A percentile compares a stretch with the other conserved stretches of the same genome.
phyloP scores from a whole-genome alignment of 2,329 filamentous ascomycete genomes.

The Diaporthe nobilis region DNA sequence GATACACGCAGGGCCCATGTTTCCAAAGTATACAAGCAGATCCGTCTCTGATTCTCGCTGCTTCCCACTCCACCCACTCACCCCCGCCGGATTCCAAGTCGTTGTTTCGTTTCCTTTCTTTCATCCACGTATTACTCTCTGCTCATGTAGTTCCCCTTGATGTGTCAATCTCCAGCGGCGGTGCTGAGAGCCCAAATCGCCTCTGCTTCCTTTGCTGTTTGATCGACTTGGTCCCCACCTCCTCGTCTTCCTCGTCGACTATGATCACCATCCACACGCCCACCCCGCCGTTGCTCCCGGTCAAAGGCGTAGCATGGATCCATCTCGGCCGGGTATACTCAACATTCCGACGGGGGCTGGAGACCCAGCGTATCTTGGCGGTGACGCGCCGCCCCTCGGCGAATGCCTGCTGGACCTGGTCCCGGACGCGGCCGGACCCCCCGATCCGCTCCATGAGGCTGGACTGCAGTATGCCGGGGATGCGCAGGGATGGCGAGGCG shows the following conservation, averaged over 20 bases:
- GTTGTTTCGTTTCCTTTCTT: too few relatives aligned
- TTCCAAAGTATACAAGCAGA: not conserved
- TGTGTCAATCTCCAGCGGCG: not conserved
- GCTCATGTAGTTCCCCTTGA: not conserved
- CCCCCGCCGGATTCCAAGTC: too few relatives aligned
- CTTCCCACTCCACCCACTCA: too few relatives aligned
- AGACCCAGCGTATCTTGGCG: slow-evolving; percentile 80
- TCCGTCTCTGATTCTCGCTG: not conserved
- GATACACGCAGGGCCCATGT: not conserved
- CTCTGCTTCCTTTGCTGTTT: slow-evolving; percentile 6
- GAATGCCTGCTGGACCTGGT: slow-evolving; percentile 70
- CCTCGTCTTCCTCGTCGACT: slow-evolving; percentile 71
- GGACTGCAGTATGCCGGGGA: slow-evolving; percentile 77
- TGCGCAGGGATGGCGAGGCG: slow-evolving; percentile 75
- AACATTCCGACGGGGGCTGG: slow-evolving; percentile 66
- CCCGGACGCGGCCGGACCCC: slow-evolving; percentile 61
- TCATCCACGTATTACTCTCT: not conserved
- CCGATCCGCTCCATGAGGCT: slow-evolving; percentile 69
- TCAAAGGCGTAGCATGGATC: slow-evolving; percentile 84
- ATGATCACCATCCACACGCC: slow-evolving; percentile 86
- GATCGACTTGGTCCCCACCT: not conserved
- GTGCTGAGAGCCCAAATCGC: not conserved
- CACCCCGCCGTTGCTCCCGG: slow-evolving; percentile 75
- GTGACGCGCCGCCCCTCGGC: slow-evolving; percentile 79
- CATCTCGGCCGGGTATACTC: slow-evolving; percentile 68